Conservation (phyloP, 2,329 filamentous ascomycete species). For the Blastomyces silverae region DNA sequence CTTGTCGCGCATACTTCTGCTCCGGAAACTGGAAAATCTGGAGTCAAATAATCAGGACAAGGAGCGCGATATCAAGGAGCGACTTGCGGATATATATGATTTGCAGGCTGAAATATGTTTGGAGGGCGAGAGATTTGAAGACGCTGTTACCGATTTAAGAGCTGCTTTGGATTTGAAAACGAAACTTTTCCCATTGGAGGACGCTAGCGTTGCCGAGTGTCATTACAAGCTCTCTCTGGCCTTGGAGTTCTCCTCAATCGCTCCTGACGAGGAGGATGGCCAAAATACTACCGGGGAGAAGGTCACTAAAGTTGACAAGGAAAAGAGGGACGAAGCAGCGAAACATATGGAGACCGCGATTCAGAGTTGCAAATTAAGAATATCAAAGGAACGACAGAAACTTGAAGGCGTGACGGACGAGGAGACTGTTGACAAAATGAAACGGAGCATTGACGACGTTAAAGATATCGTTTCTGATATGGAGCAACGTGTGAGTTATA, state of each 20-base stretch:
- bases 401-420: constrained; percentile 39
- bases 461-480: constrained; percentile 57
- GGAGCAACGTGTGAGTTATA: constrained; percentile 48
- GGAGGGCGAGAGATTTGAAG: constrained; percentile 85
- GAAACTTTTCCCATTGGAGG: constrained; percentile 70
- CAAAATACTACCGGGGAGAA: constrained; percentile 37
- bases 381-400: constrained; percentile 48
- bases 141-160: constrained; percentile 78
- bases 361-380: constrained; percentile 49
- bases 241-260: constrained; percentile 84
- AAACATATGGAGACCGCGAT: constrained; percentile 56
- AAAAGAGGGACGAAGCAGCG: constrained; percentile 52
- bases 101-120: constrained; percentile 93
- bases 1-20: constrained; percentile 53
- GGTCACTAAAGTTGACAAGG: constrained; percentile 42
- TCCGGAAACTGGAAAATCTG: constrained; percentile 49
- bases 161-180: constrained; percentile 72
- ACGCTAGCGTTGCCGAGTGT: constrained; percentile 81
- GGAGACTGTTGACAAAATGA: constrained; percentile 36
- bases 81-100: constrained; percentile 87
- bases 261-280: constrained; percentile 40
- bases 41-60: constrained; percentile 34
- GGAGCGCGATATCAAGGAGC: constrained; percentile 64
- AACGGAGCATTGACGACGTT: constrained; percentile 50
- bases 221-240: constrained; percentile 96